A percentile compares a stretch with the other conserved stretches of the same genome.
Conservation (phyloP, 306 rosid genomes). For the Cicer yamashitae region DNA sequence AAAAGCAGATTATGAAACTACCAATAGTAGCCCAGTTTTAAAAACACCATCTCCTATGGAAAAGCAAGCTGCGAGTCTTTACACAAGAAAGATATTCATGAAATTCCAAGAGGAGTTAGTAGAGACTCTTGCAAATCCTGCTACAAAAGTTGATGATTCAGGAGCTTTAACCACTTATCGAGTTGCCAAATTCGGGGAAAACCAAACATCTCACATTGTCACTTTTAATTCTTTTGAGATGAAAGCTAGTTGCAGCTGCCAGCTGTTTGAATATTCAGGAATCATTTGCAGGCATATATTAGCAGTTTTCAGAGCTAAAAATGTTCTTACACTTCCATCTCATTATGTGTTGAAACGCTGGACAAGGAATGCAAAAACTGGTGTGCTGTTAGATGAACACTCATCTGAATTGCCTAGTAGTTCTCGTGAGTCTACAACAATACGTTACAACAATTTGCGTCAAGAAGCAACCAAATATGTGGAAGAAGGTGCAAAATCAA, state of each 20-base stretch:
- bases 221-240: constrained; percentile 81
- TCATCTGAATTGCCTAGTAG: constrained; percentile 57
- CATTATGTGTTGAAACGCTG: constrained; percentile 82
- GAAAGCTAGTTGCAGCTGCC: constrained; percentile 93
- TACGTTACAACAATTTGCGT: constrained; percentile 73
- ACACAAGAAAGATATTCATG: constrained; percentile 76
- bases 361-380: constrained; percentile 83
- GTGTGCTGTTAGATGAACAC: constrained; percentile 59
- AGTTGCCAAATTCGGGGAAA: constrained; percentile 95
- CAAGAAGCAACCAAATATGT: constrained; percentile 88
- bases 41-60: constrained; percentile 96
- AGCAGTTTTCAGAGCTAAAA: constrained; percentile 83
- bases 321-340: constrained; percentile 87
- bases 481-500: constrained; percentile 93
- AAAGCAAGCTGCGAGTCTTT: constrained; percentile 85
- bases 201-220: constrained; percentile 71
- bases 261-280: constrained; percentile 88
- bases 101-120: constrained; percentile 92
- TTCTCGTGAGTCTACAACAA: constrained; percentile 64
- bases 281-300: constrained; percentile 85
- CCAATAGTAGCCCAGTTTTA: constrained; percentile 60
- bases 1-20: constrained; percentile 83
- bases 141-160: constrained; percentile 75
- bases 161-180: constrained; percentile 80
- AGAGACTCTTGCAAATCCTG: constrained; percentile 90